These are phyloP conservation scores for Clitopilus passeckerianus DNA, from an alignment of 768 basidiomycete genomes.

Conservation along the genomic window DNA sequence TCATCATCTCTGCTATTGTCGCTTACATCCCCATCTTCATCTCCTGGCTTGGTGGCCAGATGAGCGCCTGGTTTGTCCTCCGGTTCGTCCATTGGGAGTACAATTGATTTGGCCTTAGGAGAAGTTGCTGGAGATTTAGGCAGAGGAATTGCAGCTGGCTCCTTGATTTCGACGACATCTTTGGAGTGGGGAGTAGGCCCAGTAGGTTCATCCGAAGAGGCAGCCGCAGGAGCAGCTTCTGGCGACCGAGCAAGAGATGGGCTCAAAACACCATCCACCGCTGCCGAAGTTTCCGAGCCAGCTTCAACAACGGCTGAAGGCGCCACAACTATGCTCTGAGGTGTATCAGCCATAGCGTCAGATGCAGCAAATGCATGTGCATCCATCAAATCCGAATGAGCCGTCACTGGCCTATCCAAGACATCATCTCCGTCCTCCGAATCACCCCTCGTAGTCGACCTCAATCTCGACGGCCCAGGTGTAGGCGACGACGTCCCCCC, in stretches of 20 bases:
- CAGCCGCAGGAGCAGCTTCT: not conserved
- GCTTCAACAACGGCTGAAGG: not conserved
- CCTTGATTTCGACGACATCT: not conserved
- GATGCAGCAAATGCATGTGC: not conserved
- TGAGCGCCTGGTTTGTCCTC: not conserved
- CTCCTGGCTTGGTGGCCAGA: not conserved
- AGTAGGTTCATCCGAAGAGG: not conserved
- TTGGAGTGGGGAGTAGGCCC: not conserved
- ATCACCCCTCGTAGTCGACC: not conserved
- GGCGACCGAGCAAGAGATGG: not conserved
- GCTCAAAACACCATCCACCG: not conserved
- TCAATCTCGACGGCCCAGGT: slow-evolving; percentile 20
- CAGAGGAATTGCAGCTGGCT: not conserved
- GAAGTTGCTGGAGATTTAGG: not conserved
- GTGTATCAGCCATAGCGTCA: not conserved
- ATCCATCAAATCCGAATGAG: not conserved
- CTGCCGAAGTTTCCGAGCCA: not conserved
- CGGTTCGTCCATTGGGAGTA: not conserved
- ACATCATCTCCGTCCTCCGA: not conserved
- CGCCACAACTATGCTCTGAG: not conserved
- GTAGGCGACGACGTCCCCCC: slow-evolving; percentile 4
- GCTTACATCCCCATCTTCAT: not conserved
- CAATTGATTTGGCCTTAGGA: not conserved
- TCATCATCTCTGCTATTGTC: not conserved
- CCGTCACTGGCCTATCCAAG: not conserved